Evolutionary conservation across 306 rosid species (phyloP).

Genomic region (Biancaea sappan): DNA sequence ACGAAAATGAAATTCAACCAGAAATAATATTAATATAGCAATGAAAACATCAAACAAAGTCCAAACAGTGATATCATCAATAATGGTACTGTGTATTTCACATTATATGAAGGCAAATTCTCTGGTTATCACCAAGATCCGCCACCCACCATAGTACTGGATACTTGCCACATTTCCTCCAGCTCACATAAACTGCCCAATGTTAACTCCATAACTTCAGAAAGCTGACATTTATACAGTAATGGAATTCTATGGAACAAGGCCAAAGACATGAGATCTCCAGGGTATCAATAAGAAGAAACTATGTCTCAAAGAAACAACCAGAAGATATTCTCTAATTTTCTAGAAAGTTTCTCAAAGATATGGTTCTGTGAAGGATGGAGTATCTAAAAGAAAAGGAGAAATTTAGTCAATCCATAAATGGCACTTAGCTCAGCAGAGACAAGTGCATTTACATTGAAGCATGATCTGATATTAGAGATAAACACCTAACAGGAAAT

Average conservation of each 20-base stretch:
- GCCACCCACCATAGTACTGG: constrained; percentile 31
- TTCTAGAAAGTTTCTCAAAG: background rate
- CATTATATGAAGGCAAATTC: constrained; percentile 28
- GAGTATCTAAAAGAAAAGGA: background rate
- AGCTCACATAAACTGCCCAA: constrained; percentile 41
- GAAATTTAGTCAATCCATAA: background rate
- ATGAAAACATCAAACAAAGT: constrained; percentile 21
- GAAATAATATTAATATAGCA: constrained; percentile 28
- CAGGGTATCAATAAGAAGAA: constrained; percentile 4
- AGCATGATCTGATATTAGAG: background rate
- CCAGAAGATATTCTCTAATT: background rate
- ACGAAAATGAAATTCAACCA: constrained; percentile 27
- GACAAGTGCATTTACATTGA: constrained; percentile 4
- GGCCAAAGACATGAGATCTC: constrained; percentile 24
- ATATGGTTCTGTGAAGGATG: constrained; percentile 1
- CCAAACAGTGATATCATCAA: constrained; percentile 31
- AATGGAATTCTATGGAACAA: constrained; percentile 21
- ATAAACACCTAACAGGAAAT: background rate
- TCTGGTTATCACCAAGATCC: constrained; percentile 38
- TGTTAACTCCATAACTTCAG: constrained; percentile 31
- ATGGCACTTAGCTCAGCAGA: background rate
- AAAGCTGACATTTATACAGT: background rate
- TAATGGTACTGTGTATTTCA: constrained; percentile 32
- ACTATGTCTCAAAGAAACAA: background rate
- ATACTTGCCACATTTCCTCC: constrained; percentile 32